Evolutionary conservation across 257 asterid species (phyloP), one percentile per base, ranked within the genome.

Genomic region (Solanum stenotomum): DNA sequence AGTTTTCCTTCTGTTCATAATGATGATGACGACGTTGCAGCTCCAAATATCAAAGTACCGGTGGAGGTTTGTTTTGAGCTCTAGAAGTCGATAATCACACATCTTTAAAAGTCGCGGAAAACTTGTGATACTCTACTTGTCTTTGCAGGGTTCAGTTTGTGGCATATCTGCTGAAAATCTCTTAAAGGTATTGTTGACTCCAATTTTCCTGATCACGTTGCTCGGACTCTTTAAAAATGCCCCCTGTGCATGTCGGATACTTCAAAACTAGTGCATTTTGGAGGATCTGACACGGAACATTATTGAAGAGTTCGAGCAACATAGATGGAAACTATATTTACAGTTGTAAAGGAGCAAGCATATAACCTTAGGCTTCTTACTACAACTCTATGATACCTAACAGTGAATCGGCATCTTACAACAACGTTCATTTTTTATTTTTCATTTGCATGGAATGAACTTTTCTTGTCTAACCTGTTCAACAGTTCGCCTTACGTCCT

Each of bases 401-500:
- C 78, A 71, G 42, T 71, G 78, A 71, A 72, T 72, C 8, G 0
- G 81, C 79, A 33, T 72, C 44, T 72, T 72, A 4, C 25, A 33
- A 10, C 16, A 20, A 72, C 12, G 7, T 15, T 71, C 40, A 0
- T 71, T 71, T 56, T 70, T 71, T 20, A 71, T 31, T 20, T 52
- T 70, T 42, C 59, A 42, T 72, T 72, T 79, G 67, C 38, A 44
- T 44, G 18, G 7, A 44, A 25, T 72, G 29, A 25, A 15, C 33
- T 84, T 44, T 83, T 75, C 90, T 59, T 13, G 63, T 78, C 84
- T 44, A 5, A 79, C 65, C 16, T 87, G 44, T 87, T 63, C 44
- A 72, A 85, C 93, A 96, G 99, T 97, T 96, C 88, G 89, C 87
- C 86, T 87, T 95, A 67, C 98, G 98, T 42, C 98, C 99, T 37